Percentiles rank a stretch among this genome's conserved stretches.
Conservation (phyloP, 2,329 filamentous ascomycete species). For the Phialemoniopsis sp. region DNA sequence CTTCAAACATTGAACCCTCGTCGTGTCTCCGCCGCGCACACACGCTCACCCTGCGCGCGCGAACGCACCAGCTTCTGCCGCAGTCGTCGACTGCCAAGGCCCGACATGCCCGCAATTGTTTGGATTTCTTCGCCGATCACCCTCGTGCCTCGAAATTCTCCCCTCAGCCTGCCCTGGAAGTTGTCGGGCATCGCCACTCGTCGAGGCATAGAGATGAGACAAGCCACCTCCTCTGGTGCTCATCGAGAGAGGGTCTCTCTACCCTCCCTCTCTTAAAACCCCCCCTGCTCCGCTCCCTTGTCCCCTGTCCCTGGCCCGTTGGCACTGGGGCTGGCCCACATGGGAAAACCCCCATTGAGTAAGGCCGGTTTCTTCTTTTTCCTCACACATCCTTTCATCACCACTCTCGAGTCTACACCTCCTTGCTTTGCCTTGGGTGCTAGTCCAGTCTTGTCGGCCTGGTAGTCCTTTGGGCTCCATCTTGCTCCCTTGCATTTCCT, state of each 20-base stretch:
- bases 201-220: conserved; percentile 26
- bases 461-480: too few species aligned
- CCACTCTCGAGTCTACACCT: too few species aligned
- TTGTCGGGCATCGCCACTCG: conserved; percentile 10
- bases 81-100: background rate
- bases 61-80: too few species aligned
- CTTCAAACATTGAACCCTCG: too few species aligned
- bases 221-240: conserved; percentile 28
- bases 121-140: conserved; percentile 3
- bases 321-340: too few species aligned
- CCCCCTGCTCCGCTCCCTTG: too few species aligned
- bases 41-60: too few species aligned
- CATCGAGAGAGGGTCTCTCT: conserved; percentile 9
- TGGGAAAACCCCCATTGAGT: too few species aligned
- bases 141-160: conserved; percentile 5
- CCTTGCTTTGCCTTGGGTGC: background rate
- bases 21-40: too few species aligned
- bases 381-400: background rate
- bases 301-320: too few species aligned
- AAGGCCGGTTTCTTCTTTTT: background rate
- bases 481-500: conserved; percentile 6
- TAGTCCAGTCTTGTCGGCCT: too few species aligned
- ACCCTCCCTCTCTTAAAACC: background rate
- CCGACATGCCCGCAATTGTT: too few species aligned
- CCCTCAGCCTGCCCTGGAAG: conserved; percentile 9